These are phyloP conservation scores for Metroxylon sagu DNA, from an alignment of 176 grass and related monocot species.

Conservation along the genomic window DNA sequence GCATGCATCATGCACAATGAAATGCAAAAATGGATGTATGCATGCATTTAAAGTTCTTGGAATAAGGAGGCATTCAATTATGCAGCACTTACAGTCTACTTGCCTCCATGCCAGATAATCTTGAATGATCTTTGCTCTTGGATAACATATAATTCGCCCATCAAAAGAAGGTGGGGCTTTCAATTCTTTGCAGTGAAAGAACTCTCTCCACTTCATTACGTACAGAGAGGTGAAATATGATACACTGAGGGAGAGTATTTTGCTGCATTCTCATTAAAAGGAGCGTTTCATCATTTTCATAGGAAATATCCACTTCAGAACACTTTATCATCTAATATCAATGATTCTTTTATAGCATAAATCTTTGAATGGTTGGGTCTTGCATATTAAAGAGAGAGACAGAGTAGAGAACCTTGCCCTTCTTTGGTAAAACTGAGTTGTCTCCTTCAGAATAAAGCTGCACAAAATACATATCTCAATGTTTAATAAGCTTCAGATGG, in stretches of 20 bases:
- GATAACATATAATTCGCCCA: slow-evolving; percentile 73
- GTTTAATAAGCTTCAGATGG: background rate
- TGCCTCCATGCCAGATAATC: slow-evolving; percentile 88
- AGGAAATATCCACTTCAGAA: too few species aligned
- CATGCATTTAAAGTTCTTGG: too few species aligned
- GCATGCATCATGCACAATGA: too few species aligned
- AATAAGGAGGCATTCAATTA: too few species aligned
- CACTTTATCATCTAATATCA: too few species aligned
- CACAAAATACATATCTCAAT: slow-evolving; percentile 9
- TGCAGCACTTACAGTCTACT: slow-evolving; percentile 58
- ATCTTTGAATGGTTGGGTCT: background rate
- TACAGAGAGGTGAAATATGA: slow-evolving; percentile 72
- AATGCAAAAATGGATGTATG: too few species aligned
- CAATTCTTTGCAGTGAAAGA: slow-evolving; percentile 61
- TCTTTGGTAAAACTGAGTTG: slow-evolving; percentile 65
- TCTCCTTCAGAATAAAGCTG: slow-evolving; percentile 82
- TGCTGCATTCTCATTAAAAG: slow-evolving; percentile 36
- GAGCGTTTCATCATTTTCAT: background rate
- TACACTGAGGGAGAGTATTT: slow-evolving; percentile 55
- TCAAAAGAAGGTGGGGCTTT: slow-evolving; percentile 70
- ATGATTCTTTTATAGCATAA: too few species aligned
- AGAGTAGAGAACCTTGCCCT: slow-evolving; percentile 39
- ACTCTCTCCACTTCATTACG: slow-evolving; percentile 66
- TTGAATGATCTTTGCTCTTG: slow-evolving; percentile 50
- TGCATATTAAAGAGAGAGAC: background rate